phyloP scores from a whole-genome alignment of 2,329 filamentous ascomycete species.

The Lasiodiplodia citricola region DNA sequence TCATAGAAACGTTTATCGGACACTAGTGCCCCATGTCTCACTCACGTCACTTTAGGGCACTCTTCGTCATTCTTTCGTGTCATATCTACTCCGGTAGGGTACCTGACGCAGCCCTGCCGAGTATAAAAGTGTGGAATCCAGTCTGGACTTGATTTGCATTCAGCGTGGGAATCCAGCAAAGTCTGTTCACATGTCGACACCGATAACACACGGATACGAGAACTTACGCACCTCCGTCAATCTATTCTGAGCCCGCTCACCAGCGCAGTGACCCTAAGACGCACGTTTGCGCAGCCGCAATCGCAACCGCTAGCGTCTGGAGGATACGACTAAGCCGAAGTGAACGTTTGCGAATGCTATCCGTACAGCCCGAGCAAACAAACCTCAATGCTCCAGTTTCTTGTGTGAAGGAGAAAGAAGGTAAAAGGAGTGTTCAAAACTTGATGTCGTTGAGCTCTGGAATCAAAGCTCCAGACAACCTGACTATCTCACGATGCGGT shows the following conservation, averaged over 20 bases:
- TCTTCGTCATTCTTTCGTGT: too few relatives aligned
- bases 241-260: not conserved
- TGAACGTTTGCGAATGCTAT: not conserved
- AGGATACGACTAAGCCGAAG: not conserved
- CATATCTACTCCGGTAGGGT: too few relatives aligned
- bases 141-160: not conserved
- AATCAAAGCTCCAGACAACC: not conserved
- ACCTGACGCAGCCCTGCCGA: not conserved
- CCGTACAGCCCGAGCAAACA: not conserved
- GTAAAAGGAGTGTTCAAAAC: not conserved
- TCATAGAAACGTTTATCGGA: too few relatives aligned
- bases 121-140: not conserved
- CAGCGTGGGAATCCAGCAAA: not conserved
- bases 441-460: not conserved
- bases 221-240: not conserved
- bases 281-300: not conserved
- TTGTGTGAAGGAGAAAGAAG: not conserved
- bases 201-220: not conserved
- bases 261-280: not conserved
- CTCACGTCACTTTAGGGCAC: too few relatives aligned
- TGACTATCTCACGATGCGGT: not conserved
- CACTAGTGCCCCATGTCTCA: too few relatives aligned
- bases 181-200: not conserved
- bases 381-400: not conserved
- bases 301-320: not conserved